Percentiles rank a stretch among this genome's conserved stretches.
These are phyloP conservation scores for Tillandsia leiboldiana DNA, from an alignment of 176 grass and related monocot genomes.

Conservation along the genomic window DNA sequence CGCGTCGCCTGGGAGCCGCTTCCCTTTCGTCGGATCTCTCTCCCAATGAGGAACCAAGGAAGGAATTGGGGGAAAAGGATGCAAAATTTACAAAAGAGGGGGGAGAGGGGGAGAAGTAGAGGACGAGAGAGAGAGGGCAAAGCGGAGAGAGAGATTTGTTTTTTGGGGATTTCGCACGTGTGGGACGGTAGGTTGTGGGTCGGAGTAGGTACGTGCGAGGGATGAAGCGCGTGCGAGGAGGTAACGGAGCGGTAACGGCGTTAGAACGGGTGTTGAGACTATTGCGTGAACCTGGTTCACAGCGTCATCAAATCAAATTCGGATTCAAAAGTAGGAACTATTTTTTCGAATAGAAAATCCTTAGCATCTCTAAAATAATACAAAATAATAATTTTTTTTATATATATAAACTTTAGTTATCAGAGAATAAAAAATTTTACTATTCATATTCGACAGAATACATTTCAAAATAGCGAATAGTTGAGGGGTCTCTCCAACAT, in stretches of 20 bases:
- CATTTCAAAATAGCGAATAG: too few species aligned
- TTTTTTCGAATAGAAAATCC: too few species aligned
- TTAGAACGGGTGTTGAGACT: neutral
- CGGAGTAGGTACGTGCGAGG: conserved; percentile 7
- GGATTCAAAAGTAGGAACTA: too few species aligned
- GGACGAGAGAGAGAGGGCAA: conserved; percentile 18
- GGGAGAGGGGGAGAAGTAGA: conserved; percentile 23
- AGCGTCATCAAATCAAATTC: too few species aligned
- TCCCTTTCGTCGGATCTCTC: conserved; percentile 23
- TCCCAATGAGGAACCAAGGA: conserved; percentile 13
- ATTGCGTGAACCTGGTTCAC: too few species aligned
- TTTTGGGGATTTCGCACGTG: conserved; percentile 33
- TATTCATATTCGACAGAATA: too few species aligned
- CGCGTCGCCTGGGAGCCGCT: neutral
- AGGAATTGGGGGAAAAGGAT: conserved; percentile 4
- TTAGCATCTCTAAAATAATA: too few species aligned
- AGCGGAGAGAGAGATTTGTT: conserved; percentile 24
- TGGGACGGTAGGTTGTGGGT: conserved; percentile 52
- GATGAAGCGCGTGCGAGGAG: neutral
- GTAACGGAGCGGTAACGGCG: neutral
- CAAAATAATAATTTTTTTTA: too few species aligned
- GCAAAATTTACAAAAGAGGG: conserved; percentile 24
- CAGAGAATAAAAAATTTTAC: too few species aligned
- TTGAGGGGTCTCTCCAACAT: too few species aligned
- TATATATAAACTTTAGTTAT: too few species aligned